phyloP scores from a whole-genome alignment of 2,329 filamentous ascomycete species.

The Colletotrichum abscissum region DNA sequence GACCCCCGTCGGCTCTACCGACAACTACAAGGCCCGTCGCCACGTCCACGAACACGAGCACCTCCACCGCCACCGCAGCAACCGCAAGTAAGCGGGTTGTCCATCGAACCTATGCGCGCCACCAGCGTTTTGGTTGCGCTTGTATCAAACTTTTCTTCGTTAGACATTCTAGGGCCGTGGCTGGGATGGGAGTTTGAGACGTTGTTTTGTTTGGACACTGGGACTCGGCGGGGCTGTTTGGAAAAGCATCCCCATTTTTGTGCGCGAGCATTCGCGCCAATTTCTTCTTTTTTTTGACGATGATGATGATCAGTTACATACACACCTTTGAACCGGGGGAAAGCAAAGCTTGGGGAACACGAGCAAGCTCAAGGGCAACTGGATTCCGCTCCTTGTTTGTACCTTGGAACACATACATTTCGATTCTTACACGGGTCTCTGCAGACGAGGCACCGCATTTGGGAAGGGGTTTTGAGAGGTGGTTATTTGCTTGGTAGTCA shows the following conservation, averaged over 20 bases:
- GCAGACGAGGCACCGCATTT: slow-evolving; percentile 5
- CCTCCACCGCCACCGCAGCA: slow-evolving; percentile 46
- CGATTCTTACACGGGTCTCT: slow-evolving; percentile 17
- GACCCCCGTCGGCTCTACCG: slow-evolving; percentile 1
- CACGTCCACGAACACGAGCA: slow-evolving; percentile 54
- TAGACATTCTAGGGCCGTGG: slow-evolving; percentile 35
- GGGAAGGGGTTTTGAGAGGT: slow-evolving; percentile 22
- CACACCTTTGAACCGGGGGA: not conserved
- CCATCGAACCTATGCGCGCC: not conserved
- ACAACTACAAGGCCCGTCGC: slow-evolving; percentile 44
- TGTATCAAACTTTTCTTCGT: slow-evolving; percentile 35
- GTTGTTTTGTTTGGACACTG: slow-evolving; percentile 14
- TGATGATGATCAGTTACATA: slow-evolving; percentile 31
- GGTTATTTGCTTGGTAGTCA: not conserved
- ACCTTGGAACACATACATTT: slow-evolving; percentile 21
- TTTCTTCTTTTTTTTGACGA: slow-evolving; percentile 22
- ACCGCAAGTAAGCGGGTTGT: slow-evolving; percentile 40
- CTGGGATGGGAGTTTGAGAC: slow-evolving; percentile 19
- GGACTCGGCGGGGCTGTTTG: slow-evolving; percentile 5
- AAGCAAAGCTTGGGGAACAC: not conserved
- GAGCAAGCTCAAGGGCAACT: not conserved
- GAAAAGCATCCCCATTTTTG: not conserved
- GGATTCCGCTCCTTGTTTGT: slow-evolving; percentile 8
- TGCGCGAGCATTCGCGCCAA: not conserved
- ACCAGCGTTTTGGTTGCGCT: not conserved